Conservation (phyloP, 495 filamentous ascomycete genomes). For the Chaetomium tenue region DNA sequence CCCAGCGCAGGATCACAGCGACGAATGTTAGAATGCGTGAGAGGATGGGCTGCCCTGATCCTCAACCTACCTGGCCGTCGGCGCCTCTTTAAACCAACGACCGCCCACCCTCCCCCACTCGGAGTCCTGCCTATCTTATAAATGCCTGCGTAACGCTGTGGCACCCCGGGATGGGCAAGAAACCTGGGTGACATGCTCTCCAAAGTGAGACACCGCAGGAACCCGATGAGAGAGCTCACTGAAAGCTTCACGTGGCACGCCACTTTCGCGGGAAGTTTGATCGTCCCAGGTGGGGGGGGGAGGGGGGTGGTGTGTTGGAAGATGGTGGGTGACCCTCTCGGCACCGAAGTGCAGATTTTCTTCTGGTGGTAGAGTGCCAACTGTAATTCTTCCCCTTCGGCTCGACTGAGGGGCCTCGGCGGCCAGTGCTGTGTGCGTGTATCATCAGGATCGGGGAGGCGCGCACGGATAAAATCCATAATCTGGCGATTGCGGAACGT, state of each 20-base stretch:
- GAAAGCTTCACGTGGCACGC: constrained; percentile 34
- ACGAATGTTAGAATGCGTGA: background rate
- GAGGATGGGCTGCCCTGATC: background rate
- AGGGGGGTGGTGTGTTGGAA: constrained; percentile 6
- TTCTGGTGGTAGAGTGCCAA: background rate
- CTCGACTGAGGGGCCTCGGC: background rate
- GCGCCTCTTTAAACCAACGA: constrained; percentile 27
- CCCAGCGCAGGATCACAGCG: no score
- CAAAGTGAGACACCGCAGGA: constrained; percentile 18
- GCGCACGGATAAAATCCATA: constrained; percentile 34
- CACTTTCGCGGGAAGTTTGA: constrained; percentile 29
- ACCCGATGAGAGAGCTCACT: constrained; percentile 25
- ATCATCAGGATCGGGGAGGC: constrained; percentile 3
- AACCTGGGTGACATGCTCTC: constrained; percentile 22
- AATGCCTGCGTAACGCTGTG: constrained; percentile 31
- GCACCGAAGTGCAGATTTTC: constrained; percentile 4
- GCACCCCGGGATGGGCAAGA: constrained; percentile 13
- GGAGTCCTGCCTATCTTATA: background rate
- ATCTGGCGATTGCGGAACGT: constrained; percentile 33
- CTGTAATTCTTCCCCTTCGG: background rate
- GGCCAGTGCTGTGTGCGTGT: background rate
- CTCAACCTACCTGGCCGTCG: constrained; percentile 19
- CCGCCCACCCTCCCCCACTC: constrained; percentile 21
- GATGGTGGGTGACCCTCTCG: constrained; percentile 26
- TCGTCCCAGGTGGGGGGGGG: constrained; percentile 23